phyloP scores from a whole-genome alignment of 768 basidiomycete genomes.

The Russula abietina region DNA sequence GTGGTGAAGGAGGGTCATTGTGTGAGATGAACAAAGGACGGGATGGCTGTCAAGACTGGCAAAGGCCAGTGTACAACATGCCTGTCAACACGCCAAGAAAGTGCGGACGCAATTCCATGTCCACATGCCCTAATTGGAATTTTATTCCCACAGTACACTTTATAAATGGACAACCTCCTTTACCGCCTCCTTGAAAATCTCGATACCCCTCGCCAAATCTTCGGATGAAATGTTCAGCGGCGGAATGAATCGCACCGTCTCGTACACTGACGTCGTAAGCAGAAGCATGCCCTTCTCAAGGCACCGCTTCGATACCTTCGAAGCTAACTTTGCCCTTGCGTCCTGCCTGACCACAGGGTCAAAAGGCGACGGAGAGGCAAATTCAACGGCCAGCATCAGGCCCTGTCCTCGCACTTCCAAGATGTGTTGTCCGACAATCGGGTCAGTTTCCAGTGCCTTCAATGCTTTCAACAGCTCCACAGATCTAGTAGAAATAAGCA shows the following conservation, averaged over 20 bases:
- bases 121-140: not conserved
- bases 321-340: slow-evolving; percentile 52
- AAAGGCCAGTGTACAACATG: not conserved
- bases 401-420: slow-evolving; percentile 86
- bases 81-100: not conserved
- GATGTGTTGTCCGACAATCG: slow-evolving; percentile 50
- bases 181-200: slow-evolving; percentile 64
- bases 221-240: slow-evolving; percentile 72
- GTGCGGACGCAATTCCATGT: not conserved
- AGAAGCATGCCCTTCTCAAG: slow-evolving; percentile 82
- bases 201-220: slow-evolving; percentile 65
- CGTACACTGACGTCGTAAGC: slow-evolving; percentile 84
- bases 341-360: slow-evolving; percentile 39
- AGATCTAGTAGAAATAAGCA: slow-evolving; percentile 43
- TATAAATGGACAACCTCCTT: slow-evolving; percentile 66
- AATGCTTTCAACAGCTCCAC: slow-evolving; percentile 63
- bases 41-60: not conserved
- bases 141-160: not conserved
- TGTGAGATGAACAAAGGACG: not conserved
- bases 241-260: slow-evolving; percentile 90
- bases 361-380: slow-evolving; percentile 54
- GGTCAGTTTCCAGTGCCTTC: slow-evolving; percentile 48
- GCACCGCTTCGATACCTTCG: slow-evolving; percentile 69
- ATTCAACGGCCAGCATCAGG: slow-evolving; percentile 84
- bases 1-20: not conserved